A percentile compares a stretch with the other conserved stretches of the same genome.
phyloP scores from a whole-genome alignment of 2,329 filamentous ascomycete genomes.

The Beauveria caledonica region DNA sequence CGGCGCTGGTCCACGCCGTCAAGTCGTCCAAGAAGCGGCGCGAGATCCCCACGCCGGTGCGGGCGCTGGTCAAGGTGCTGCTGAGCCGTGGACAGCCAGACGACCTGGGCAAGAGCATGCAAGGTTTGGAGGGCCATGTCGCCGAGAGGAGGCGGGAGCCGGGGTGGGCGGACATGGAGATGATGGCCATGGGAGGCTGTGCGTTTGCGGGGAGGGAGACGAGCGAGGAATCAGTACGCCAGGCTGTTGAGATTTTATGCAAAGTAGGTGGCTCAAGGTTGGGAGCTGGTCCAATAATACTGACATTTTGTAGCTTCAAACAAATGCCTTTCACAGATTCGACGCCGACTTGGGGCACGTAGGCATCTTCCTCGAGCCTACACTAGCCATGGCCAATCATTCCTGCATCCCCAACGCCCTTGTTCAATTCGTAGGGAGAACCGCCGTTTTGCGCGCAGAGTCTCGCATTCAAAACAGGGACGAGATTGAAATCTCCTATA shows the following conservation, averaged over 20 bases:
- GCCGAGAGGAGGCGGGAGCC: constrained; percentile 26
- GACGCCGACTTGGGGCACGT: constrained; percentile 44
- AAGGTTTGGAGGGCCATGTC: constrained; percentile 39
- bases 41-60: constrained; percentile 45
- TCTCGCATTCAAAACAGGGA: constrained; percentile 40
- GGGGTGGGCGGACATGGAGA: constrained; percentile 41
- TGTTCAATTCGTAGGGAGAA: constrained; percentile 46
- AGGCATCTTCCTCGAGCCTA: constrained; percentile 49
- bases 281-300: background rate
- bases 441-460: constrained; percentile 42
- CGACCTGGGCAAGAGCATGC: constrained; percentile 26
- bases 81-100: constrained; percentile 23
- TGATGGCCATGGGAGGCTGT: constrained; percentile 35
- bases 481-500: constrained; percentile 55
- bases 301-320: constrained; percentile 40
- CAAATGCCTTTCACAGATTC: constrained; percentile 52
- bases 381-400: constrained; percentile 53
- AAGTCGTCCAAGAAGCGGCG: constrained; percentile 15
- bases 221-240: constrained; percentile 26
- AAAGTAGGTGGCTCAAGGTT: constrained; percentile 32
- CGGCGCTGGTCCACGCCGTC: constrained; percentile 28
- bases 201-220: constrained; percentile 34
- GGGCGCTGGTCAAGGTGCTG: constrained; percentile 45
- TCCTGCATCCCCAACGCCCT: constrained; percentile 53
- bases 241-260: constrained; percentile 42